Conservation (phyloP, 1,139 yeast species). For the Kodamaea alishanica region DNA sequence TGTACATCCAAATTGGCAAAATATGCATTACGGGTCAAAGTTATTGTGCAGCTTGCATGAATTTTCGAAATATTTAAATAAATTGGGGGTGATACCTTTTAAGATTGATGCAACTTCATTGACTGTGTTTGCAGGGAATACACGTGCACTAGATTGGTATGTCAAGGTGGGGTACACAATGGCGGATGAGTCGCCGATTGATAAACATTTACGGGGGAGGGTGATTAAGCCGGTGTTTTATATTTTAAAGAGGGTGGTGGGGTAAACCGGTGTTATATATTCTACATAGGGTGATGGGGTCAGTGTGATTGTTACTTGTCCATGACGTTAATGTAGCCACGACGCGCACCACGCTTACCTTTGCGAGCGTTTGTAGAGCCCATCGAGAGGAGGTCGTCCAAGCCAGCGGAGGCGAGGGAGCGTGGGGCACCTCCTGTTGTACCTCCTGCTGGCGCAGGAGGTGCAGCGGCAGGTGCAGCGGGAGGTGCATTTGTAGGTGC, state of each 20-base stretch:
- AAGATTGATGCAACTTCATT: slow-evolving; percentile 33
- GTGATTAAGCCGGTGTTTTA: slow-evolving; percentile 42
- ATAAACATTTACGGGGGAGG: slow-evolving; percentile 38
- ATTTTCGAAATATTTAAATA: slow-evolving; percentile 18
- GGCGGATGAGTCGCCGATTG: slow-evolving; percentile 43
- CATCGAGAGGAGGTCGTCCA: slow-evolving; percentile 66
- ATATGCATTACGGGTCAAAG: slow-evolving; percentile 29
- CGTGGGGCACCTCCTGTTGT: slow-evolving; percentile 8
- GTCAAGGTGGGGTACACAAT: slow-evolving; percentile 32
- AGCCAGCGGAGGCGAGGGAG: slow-evolving; percentile 33
- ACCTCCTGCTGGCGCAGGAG: slow-evolving; percentile 9
- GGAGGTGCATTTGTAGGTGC: slow-evolving; percentile 12
- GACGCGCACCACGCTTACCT: slow-evolving; percentile 63
- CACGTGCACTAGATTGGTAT: slow-evolving; percentile 44
- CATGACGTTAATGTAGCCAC: slow-evolving; percentile 78
- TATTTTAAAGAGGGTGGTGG: slow-evolving; percentile 17
- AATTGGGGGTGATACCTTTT: slow-evolving; percentile 6
- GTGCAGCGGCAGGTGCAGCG: slow-evolving; percentile 9
- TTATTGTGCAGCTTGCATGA: slow-evolving; percentile 31
- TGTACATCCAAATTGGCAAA: slow-evolving; percentile 28
- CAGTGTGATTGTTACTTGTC: too few relatives aligned
- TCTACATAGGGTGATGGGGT: too few relatives aligned
- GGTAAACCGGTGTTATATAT: too few relatives aligned
- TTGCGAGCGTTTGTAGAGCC: slow-evolving; percentile 45
- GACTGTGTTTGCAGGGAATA: slow-evolving; percentile 52